Conservation (phyloP, 202 grass and related monocot species). For the Elaeis oleifera region DNA sequence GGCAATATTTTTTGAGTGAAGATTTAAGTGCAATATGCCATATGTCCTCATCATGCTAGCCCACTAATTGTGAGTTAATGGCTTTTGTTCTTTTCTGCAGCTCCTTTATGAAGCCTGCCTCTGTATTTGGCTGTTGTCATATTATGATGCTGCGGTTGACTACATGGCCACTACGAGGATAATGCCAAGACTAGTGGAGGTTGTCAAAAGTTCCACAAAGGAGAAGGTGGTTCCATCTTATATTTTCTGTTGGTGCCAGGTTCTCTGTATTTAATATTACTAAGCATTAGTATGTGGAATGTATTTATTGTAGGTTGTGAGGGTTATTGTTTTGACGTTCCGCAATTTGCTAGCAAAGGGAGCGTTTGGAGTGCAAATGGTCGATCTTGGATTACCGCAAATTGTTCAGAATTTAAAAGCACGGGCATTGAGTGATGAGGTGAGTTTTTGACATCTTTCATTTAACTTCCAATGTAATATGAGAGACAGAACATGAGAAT, state of each 20-base stretch:
- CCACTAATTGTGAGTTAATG: background rate
- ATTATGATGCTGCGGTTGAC: slow-evolving; percentile 77
- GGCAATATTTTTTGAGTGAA: no score
- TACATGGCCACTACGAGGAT: slow-evolving; percentile 80
- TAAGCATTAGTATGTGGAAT: slow-evolving; percentile 2
- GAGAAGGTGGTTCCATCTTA: slow-evolving; percentile 55
- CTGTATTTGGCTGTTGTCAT: slow-evolving; percentile 93
- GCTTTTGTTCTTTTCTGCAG: slow-evolving; percentile 4
- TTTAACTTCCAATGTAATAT: no score
- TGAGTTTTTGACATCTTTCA: slow-evolving; percentile 3
- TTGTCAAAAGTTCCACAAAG: slow-evolving; percentile 93
- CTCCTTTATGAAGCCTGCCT: slow-evolving; percentile 76
- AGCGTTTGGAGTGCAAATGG: slow-evolving; percentile 91
- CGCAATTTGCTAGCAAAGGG: slow-evolving; percentile 70
- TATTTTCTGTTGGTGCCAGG: slow-evolving; percentile 5
- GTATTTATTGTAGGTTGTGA: slow-evolving; percentile 52
- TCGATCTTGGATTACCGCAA: slow-evolving; percentile 85
- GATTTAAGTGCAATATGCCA: no score
- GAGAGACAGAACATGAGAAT: no score
- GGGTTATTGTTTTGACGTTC: slow-evolving; percentile 82
- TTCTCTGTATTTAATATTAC: slow-evolving; percentile 2
- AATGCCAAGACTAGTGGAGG: slow-evolving; percentile 79
- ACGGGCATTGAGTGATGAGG: slow-evolving; percentile 97
- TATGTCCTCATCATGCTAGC: no score
- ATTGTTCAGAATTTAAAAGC: slow-evolving; percentile 90